Conservation (phyloP, 495 filamentous ascomycete genomes). For the Aspergillus egyptiacus region DNA sequence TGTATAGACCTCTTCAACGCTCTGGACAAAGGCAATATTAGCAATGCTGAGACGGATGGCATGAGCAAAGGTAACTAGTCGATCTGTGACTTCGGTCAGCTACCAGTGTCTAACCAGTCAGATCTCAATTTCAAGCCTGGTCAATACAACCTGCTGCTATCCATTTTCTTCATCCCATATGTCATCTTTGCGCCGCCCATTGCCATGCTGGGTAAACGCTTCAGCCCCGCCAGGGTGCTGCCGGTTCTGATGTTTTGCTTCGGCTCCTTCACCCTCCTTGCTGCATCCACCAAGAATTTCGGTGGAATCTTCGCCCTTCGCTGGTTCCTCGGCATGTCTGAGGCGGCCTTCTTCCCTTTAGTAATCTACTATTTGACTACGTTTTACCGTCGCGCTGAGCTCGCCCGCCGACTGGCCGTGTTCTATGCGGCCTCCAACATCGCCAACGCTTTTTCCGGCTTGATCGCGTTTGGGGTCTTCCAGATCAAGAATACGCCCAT, state of each 20-base stretch:
- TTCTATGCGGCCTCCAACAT: slow-evolving; percentile 76
- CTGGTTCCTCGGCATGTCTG: slow-evolving; percentile 60
- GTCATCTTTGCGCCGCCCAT: slow-evolving; percentile 62
- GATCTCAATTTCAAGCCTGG: slow-evolving; percentile 52
- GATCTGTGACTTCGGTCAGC: not conserved
- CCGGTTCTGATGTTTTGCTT: slow-evolving; percentile 64
- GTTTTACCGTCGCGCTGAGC: slow-evolving; percentile 72
- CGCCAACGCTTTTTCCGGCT: slow-evolving; percentile 66
- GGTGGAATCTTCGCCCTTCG: slow-evolving; percentile 56
- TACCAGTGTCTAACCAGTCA: slow-evolving; percentile 14
- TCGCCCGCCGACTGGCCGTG: slow-evolving; percentile 67
- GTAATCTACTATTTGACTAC: slow-evolving; percentile 56
- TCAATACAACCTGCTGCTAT: slow-evolving; percentile 66
- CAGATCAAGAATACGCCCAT: slow-evolving; percentile 55
- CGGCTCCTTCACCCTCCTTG: slow-evolving; percentile 52
- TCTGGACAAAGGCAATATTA: slow-evolving; percentile 62
- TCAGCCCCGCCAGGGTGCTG: slow-evolving; percentile 56
- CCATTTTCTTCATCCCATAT: slow-evolving; percentile 75
- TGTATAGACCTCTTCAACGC: slow-evolving; percentile 50
- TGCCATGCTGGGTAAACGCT: slow-evolving; percentile 64
- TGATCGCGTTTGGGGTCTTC: slow-evolving; percentile 71
- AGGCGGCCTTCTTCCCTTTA: slow-evolving; percentile 69
- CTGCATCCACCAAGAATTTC: slow-evolving; percentile 53
- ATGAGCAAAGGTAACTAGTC: slow-evolving; percentile 41
- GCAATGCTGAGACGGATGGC: slow-evolving; percentile 65